Evolutionary conservation across 2,329 filamentous ascomycete species (phyloP), one percentile per base, ranked within the genome.

Genomic region (Rhexocercosporidium sp.): DNA sequence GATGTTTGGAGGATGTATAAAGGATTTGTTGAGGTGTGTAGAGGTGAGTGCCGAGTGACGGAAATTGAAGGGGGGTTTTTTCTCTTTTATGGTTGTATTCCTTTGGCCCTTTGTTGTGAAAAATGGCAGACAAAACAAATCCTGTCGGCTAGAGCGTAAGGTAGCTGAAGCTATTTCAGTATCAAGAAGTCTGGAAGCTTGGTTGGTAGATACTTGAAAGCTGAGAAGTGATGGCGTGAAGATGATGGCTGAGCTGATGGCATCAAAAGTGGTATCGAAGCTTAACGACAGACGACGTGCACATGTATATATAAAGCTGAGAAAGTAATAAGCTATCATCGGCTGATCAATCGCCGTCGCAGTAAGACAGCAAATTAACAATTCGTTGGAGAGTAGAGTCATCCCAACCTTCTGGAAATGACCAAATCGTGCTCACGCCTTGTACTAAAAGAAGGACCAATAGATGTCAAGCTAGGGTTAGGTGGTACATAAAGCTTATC

Each of bases 361-460:
- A 20, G 20, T 27, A 8, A 57, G 20, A 39, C 34, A 22, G 20
- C 12, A 14, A 8, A 7, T 39, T 20, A 16, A 37, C 31, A 22
- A 9, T 25, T 18, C 18, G 18, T n/a, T 6, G 3, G 29, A 12
- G 8, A 31, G 20, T 25, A 22, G 54, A 57, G 54, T 57, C 54
- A 57, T 57, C 34, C 27, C 54, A 25, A 27, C 8, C 3, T 3
- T 25, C 34, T 39, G 12, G 34, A 41, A 41, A 57, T 25, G 20
- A 16, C 54, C 25, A 57, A 41, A 20, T 56, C 31, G 29, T 56
- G 51, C 49, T 53, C 53, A 56, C 53, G 53, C 53, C 53, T 56
- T 56, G 37, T 25, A 20, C 18, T 5, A 12, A 39, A 57, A 29
- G 37, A 25, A 16, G 14, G 29, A 4, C n/a, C 49, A 27, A 31